A percentile compares a stretch with the other conserved stretches of the same genome.
Evolutionary conservation across 768 basidiomycete genomes (phyloP).

Genomic region (Lactarius hengduanensis): DNA sequence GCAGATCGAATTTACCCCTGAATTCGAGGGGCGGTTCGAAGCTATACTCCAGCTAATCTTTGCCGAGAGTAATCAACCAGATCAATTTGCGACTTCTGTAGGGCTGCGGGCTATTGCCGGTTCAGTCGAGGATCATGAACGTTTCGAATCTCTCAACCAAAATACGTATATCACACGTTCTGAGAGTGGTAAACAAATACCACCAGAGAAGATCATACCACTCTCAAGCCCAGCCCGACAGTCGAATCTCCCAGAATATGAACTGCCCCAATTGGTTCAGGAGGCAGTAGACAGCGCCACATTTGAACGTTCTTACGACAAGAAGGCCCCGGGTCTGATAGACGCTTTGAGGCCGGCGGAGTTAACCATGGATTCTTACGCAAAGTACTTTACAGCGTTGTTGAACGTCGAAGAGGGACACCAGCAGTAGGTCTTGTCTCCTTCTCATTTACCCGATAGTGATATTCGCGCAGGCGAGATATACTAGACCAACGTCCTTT

Average conservation of each 20-base stretch:
- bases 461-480: constrained; percentile 34
- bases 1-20: constrained; percentile 6
- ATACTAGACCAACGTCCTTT: constrained; percentile 5
- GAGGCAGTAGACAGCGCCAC: background rate
- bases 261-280: constrained; percentile 4
- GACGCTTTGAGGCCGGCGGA: background rate
- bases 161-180: background rate
- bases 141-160: constrained; percentile 1
- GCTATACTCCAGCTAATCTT: constrained; percentile 15
- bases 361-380: constrained; percentile 3
- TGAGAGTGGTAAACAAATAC: background rate
- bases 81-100: background rate
- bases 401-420: constrained; percentile 36
- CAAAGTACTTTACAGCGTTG: constrained; percentile 8
- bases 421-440: constrained; percentile 45
- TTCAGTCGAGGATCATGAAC: constrained; percentile 12
- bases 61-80: too few species aligned
- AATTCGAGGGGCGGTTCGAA: constrained; percentile 16
- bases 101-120: constrained; percentile 4
- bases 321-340: background rate
- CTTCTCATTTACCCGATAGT: constrained; percentile 22
- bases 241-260: constrained; percentile 9
- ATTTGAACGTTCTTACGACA: background rate
- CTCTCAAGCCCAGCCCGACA: background rate
- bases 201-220: background rate